Percentiles rank a stretch among this genome's conserved stretches.
These are phyloP conservation scores for Zygoascus sp. DNA, from an alignment of 1,139 yeast species.

Conservation along the genomic window DNA sequence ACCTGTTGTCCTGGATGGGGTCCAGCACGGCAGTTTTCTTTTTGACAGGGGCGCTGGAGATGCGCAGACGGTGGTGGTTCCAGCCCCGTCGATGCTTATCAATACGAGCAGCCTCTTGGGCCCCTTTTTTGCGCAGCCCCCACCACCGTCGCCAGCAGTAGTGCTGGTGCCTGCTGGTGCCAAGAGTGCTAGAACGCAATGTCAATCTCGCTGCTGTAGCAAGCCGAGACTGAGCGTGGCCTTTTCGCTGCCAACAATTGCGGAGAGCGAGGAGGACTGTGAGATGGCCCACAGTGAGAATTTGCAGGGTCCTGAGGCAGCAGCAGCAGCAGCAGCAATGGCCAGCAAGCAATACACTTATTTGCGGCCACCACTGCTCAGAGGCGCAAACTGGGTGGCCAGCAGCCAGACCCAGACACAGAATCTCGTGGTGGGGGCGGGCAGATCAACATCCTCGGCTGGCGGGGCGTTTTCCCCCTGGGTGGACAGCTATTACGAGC, in stretches of 20 bases:
- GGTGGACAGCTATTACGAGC: constrained; percentile 10
- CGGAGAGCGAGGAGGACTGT: not conserved
- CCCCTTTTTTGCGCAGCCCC: no score
- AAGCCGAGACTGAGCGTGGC: no score
- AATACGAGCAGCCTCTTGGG: no score
- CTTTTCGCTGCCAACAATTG: not conserved
- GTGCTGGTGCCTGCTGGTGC: not conserved
- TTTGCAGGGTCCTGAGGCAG: not conserved
- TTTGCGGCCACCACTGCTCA: not conserved
- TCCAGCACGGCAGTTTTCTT: no score
- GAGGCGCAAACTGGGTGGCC: not conserved
- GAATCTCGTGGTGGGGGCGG: not conserved
- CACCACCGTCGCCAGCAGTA: no score
- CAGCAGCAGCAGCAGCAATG: not conserved
- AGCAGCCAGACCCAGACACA: no score
- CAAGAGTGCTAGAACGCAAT: no score
- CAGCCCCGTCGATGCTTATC: no score
- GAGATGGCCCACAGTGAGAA: not conserved
- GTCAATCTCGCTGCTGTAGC: no score
- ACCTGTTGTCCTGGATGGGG: no score
- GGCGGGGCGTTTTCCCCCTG: not conserved
- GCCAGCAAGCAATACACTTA: not conserved
- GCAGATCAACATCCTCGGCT: not conserved
- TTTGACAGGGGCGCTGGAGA: no score
- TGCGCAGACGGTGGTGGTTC: no score